Evolutionary conservation across 192 early-diverging fungal genomes (phyloP), one percentile per base, ranked within the genome.

Genomic region (Gamsiella multidivaricata): DNA sequence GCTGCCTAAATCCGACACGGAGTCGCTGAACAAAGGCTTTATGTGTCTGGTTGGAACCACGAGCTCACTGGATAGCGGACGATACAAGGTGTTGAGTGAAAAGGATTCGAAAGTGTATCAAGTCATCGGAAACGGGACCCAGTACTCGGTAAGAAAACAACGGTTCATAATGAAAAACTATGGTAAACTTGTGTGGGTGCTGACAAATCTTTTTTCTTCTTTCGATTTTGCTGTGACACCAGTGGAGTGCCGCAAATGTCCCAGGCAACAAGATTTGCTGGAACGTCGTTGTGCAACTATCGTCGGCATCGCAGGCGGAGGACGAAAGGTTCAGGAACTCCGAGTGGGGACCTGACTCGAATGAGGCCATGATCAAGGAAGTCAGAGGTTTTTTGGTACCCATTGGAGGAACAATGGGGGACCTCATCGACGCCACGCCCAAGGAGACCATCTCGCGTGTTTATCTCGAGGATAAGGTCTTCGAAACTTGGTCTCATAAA

Each of bases 1-100:
- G 17, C 36, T 75, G 28, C 72, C 64, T 5, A 50, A 31, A 5
- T 43, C 36, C 20, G 70, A 73, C 29, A 53, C 39, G 2, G n/a
- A 58, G 29, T 33, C 43, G 28, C 36, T 73, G 42, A 31, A 45
- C 6, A 20, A 28, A 7, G 55, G 55, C 1, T 58, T 59, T 25
- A 53, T 54, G 5, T 58, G 60, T 12, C 7, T 73, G 25, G 70
- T 73, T 42, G 70, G 70, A 15, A 65, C 47, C 4, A 66, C 72
- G 17, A 15, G 33, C 0, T 41, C 55, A 18, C 26, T 61, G 56
- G 58, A 46, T 23, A 49, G 56, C 1, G 64, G 55, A 22, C 53
- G 67, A 33, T 75, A 63, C 18, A 56, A 63, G 12, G 51, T 41
- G 4, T 20, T 66, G 0, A 60, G 61, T 18, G 50, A 61, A 10